Percentiles rank a stretch among this genome's conserved stretches.
phyloP scores from a whole-genome alignment of 2,329 filamentous ascomycete genomes.

The Botrytis medusae region DNA sequence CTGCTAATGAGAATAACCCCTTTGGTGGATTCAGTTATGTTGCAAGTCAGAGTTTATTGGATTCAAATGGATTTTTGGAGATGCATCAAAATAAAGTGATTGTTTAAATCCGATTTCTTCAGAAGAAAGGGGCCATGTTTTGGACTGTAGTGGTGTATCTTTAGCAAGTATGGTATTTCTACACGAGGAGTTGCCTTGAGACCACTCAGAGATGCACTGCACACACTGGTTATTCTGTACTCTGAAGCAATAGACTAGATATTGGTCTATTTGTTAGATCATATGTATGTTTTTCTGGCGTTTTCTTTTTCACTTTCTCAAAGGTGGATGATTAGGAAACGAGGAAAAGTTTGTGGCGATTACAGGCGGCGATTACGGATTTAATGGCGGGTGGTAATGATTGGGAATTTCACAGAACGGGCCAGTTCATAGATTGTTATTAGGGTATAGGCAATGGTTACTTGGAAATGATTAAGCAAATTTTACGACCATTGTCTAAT shows the following conservation, averaged over 20 bases:
- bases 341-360: not conserved
- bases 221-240: not conserved
- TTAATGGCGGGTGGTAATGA: not conserved
- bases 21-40: constrained; percentile 42
- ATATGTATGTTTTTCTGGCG: not conserved
- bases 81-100: constrained; percentile 26
- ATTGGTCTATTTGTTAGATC: not conserved
- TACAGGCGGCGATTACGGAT: not conserved
- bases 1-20: constrained; percentile 33
- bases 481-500: not conserved
- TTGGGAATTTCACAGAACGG: not conserved
- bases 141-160: not conserved
- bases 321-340: not conserved
- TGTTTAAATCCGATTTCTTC: not conserved
- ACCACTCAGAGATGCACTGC: not conserved
- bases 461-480: not conserved
- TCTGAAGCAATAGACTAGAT: not conserved
- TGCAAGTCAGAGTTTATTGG: constrained; percentile 40
- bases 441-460: not conserved
- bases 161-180: not conserved
- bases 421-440: not conserved
- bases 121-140: not conserved
- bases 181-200: not conserved
- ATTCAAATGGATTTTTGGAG: constrained; percentile 33
- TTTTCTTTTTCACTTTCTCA: not conserved